Conservation (phyloP, 2,329 filamentous ascomycete genomes). For the Talaromyces verruculosus region DNA sequence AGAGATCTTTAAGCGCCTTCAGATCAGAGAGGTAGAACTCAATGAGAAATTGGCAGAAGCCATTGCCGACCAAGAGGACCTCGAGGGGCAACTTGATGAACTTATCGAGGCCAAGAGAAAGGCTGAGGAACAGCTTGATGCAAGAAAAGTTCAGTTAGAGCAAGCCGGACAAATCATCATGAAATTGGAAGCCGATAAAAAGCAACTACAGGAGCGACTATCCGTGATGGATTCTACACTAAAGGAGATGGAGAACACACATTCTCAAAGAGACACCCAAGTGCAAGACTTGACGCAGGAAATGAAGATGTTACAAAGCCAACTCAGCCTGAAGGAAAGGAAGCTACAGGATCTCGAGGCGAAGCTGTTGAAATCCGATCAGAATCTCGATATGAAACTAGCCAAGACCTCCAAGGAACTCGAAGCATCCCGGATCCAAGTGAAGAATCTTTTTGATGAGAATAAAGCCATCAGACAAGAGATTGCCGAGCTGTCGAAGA, state of each 20-base stretch:
- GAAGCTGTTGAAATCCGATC: slow-evolving; percentile 79
- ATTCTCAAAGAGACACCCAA: slow-evolving; percentile 71
- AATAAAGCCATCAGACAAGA: slow-evolving; percentile 81
- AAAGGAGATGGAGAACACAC: slow-evolving; percentile 66
- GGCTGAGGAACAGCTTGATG: slow-evolving; percentile 79
- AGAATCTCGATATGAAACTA: slow-evolving; percentile 85
- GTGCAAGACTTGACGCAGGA: slow-evolving; percentile 78
- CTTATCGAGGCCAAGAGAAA: slow-evolving; percentile 85
- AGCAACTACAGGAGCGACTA: slow-evolving; percentile 66
- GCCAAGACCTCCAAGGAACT: slow-evolving; percentile 76
- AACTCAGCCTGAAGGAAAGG: slow-evolving; percentile 81
- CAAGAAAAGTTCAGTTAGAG: slow-evolving; percentile 77
- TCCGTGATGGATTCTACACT: slow-evolving; percentile 70
- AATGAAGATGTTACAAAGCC: slow-evolving; percentile 86
- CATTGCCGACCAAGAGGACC: slow-evolving; percentile 86
- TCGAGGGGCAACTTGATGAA: slow-evolving; percentile 90
- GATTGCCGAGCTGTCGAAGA: slow-evolving; percentile 80
- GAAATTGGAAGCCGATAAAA: slow-evolving; percentile 83
- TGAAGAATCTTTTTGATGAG: slow-evolving; percentile 75
- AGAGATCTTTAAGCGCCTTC: slow-evolving; percentile 96
- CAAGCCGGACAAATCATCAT: slow-evolving; percentile 86
- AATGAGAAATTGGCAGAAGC: slow-evolving; percentile 90
- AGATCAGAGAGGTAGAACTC: slow-evolving; percentile 85
- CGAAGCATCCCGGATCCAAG: slow-evolving; percentile 68
- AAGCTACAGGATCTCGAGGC: slow-evolving; percentile 85